Conservation (phyloP, 2,329 filamentous ascomycete species). For the Ploettnerulaceae sp. region DNA sequence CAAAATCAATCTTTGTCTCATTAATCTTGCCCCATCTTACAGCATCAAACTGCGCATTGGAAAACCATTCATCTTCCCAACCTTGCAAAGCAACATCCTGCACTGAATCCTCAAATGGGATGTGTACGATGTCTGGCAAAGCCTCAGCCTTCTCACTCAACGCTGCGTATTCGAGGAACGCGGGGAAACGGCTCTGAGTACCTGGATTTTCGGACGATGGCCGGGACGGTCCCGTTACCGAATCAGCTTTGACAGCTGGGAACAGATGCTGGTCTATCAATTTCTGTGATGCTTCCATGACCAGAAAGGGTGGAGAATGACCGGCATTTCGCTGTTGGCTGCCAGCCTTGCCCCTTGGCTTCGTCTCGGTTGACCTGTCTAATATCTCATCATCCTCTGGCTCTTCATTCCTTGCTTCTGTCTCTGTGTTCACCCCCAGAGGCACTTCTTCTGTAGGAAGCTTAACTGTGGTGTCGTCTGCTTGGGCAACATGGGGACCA, state of each 20-base stretch:
- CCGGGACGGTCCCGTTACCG: background rate
- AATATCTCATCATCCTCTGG: slow-evolving; percentile 5
- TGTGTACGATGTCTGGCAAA: slow-evolving; percentile 38
- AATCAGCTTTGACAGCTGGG: slow-evolving; percentile 2
- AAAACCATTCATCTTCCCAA: slow-evolving; percentile 41
- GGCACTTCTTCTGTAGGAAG: background rate
- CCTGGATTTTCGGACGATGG: background rate
- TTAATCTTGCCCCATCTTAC: slow-evolving; percentile 32
- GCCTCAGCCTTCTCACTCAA: slow-evolving; percentile 21
- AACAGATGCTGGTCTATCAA: slow-evolving; percentile 11
- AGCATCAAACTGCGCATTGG: slow-evolving; percentile 34
- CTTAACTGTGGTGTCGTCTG: background rate
- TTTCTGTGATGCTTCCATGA: slow-evolving; percentile 11
- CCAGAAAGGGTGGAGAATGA: slow-evolving; percentile 1
- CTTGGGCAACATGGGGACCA: background rate
- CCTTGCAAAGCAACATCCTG: slow-evolving; percentile 36
- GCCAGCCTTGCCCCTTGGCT: background rate
- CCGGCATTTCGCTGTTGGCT: background rate
- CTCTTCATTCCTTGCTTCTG: background rate
- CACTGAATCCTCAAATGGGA: slow-evolving; percentile 38
- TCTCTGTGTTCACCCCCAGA: background rate
- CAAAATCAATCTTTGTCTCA: slow-evolving; percentile 41
- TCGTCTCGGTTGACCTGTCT: background rate
- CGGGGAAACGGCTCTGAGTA: slow-evolving; percentile 9
- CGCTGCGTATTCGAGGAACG: slow-evolving; percentile 13